Conservation (phyloP, 345 rosid genomes). For the Linum tenue region DNA sequence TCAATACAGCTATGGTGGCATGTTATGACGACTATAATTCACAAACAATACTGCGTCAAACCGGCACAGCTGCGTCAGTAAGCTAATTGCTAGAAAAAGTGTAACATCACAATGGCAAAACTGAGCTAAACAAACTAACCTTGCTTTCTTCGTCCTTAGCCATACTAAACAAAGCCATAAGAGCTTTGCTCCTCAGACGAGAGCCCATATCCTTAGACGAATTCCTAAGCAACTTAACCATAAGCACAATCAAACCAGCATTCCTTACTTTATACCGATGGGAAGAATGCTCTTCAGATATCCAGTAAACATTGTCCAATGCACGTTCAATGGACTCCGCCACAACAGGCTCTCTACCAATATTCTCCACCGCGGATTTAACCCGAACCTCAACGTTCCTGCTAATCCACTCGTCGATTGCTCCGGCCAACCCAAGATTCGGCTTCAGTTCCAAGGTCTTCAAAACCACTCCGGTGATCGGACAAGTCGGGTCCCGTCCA, state of each 20-base stretch:
- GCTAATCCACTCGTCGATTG: conserved; percentile 39
- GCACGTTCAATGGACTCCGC: conserved; percentile 21
- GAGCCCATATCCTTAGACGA: conserved; percentile 23
- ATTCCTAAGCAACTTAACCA: conserved; percentile 26
- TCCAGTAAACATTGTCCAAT: conserved; percentile 22
- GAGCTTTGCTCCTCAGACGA: conserved; percentile 32
- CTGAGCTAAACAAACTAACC: conserved; percentile 16
- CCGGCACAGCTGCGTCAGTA: background rate
- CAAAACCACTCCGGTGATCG: conserved; percentile 35
- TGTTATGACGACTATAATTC: background rate
- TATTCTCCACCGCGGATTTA: conserved; percentile 20
- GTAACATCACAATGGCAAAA: too few relatives aligned
- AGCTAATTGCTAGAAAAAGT: background rate
- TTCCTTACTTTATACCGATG: conserved; percentile 27
- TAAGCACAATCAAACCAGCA: conserved; percentile 24
- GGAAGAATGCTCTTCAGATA: conserved; percentile 29
- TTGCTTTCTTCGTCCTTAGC: conserved; percentile 40
- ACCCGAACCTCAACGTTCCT: conserved; percentile 31
- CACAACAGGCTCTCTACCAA: conserved; percentile 18
- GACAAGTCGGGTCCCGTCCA: conserved; percentile 29
- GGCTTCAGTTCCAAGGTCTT: conserved; percentile 28
- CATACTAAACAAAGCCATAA: conserved; percentile 31
- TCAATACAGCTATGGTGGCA: too few relatives aligned
- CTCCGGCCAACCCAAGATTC: conserved; percentile 34
- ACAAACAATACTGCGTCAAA: background rate